Base-by-base conservation (phyloP, 768 basidiomycete genomes). In the Mycena alexandri region DNA sequence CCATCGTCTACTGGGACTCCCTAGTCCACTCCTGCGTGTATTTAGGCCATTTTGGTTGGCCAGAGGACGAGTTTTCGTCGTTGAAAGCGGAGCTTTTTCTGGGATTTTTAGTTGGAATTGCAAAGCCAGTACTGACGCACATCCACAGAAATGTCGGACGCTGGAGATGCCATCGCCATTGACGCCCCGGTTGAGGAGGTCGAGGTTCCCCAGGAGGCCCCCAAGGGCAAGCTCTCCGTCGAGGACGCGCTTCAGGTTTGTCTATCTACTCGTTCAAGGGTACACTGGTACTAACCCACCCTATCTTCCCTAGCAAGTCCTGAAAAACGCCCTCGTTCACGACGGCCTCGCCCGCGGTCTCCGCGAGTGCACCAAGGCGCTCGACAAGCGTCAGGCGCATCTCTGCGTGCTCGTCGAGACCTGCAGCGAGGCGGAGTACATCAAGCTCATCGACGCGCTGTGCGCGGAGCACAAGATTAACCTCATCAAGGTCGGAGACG, bases 381-480 rank as follows among this genome's bases (percentile, higher is more conserved):
- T 99, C 73, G 97, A 99, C 89, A 98, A 96, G 86, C 92, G 96
- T 75, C 94, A 96, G 87, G 97, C 96, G 63, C 97, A 99, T 82
- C 87, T 99, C 53, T 99, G 97, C 83, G 96, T 99, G 68, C 92
- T 99, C 76, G 96, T 98, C 79, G 97, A 99, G 90, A 95, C 95
- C 63, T 98, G 96, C 87, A 96, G 93, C 59, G 97, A 99, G 85
- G 94, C 96, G 73, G 97, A 98, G 84, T 99, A 99, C 88, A 94
- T 98, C 90, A 99, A 98, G 87, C 94, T 99, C 85, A 98, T 99
- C 74, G 96, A 98, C 85, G 97, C 97, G 56, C 95, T 99, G 78
- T 99, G 97, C 80, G 93, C 95, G 70, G 96, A 98, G 85, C 96
- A 99, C 90, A 97, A 96, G 83, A 98, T 99, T 85, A 95, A 96